phyloP scores from a whole-genome alignment of 768 basidiomycete species.

The Tylopilus vinaceipallidus region DNA sequence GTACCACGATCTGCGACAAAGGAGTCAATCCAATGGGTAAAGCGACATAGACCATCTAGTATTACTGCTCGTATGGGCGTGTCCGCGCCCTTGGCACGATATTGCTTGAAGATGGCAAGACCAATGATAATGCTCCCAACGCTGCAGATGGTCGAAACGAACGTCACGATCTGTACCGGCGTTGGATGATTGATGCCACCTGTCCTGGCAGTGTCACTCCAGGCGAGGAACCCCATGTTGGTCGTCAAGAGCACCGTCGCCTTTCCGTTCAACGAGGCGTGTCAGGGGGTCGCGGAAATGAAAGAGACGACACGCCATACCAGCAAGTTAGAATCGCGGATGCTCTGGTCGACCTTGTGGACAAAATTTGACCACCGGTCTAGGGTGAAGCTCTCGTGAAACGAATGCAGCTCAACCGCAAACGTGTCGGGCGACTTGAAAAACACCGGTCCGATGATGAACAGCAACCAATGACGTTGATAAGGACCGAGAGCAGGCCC shows the following conservation, averaged over 20 bases:
- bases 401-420: constrained; percentile 27
- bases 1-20: constrained; percentile 20
- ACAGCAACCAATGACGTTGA: constrained; percentile 17
- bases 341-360: constrained; percentile 29
- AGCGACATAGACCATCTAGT: background rate
- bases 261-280: constrained; percentile 2
- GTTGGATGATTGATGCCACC: constrained; percentile 10
- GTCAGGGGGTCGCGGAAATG: background rate
- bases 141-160: constrained; percentile 29
- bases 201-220: constrained; percentile 4
- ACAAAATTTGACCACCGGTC: constrained; percentile 29
- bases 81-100: constrained; percentile 32
- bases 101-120: constrained; percentile 33
- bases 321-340: constrained; percentile 32
- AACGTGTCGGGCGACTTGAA: constrained; percentile 27
- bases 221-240: constrained; percentile 26
- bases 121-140: constrained; percentile 31
- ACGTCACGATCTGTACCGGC: constrained; percentile 24
- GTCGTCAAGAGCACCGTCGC: constrained; percentile 30
- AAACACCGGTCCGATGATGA: constrained; percentile 22
- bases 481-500: constrained; percentile 14
- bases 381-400: constrained; percentile 27
- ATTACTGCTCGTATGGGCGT: constrained; percentile 31
- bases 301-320: constrained; percentile 8
- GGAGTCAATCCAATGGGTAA: background rate